A percentile compares a stretch with the other conserved stretches of the same genome.
Evolutionary conservation across 1,284 basidiomycete species (phyloP).

Genomic region (Pisolithus thermaeus): DNA sequence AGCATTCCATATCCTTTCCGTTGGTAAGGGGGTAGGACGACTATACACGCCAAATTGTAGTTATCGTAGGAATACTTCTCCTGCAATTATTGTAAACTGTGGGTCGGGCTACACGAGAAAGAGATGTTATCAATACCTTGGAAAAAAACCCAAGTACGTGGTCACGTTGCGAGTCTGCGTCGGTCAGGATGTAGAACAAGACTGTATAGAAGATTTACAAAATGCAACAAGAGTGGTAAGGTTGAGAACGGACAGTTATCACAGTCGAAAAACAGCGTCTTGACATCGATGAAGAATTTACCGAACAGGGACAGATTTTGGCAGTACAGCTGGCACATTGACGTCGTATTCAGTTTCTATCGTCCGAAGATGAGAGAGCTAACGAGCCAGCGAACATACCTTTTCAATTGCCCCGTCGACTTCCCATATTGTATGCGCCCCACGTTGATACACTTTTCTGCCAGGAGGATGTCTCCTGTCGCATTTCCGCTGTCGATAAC

Average conservation of each 20-base stretch:
- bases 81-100: conserved; percentile 32
- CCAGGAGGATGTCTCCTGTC: conserved; percentile 78
- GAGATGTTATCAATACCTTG: conserved; percentile 49
- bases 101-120: not conserved
- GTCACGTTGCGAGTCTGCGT: conserved; percentile 64
- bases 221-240: not conserved
- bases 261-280: conserved; percentile 93
- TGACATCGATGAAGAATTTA: conserved; percentile 98
- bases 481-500: conserved; percentile 60
- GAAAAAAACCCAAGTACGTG: conserved; percentile 96
- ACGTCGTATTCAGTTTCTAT: not conserved
- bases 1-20: conserved; percentile 89
- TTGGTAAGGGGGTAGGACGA: conserved; percentile 93
- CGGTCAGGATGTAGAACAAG: conserved; percentile 90
- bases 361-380: not conserved
- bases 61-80: conserved; percentile 96
- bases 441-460: conserved; percentile 84
- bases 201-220: conserved; percentile 40
- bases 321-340: conserved; percentile 72
- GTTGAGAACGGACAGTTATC: conserved; percentile 60
- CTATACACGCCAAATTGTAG: conserved; percentile 96
- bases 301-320: conserved; percentile 95
- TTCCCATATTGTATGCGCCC: conserved; percentile 91
- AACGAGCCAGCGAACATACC: conserved; percentile 33
- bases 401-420: conserved; percentile 86